Percentiles rank a stretch among this genome's conserved stretches.
These are phyloP conservation scores for Nemania bipapillata DNA, from an alignment of 2,329 filamentous ascomycete genomes.

Conservation along the genomic window DNA sequence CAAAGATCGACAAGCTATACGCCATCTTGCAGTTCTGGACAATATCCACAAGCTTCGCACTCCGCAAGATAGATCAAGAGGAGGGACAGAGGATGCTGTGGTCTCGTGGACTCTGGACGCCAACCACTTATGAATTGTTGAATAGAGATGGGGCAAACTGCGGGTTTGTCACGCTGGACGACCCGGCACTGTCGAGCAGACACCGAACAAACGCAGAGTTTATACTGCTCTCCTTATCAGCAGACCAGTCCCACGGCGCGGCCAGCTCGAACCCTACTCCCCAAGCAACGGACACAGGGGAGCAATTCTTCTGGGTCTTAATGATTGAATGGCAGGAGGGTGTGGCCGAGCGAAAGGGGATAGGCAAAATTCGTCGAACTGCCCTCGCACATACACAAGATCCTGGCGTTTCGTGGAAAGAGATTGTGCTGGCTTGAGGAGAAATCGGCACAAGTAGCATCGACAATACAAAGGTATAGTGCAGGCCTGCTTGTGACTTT, in stretches of 20 bases:
- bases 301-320: slow-evolving; percentile 39
- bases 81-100: slow-evolving; percentile 37
- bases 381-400: slow-evolving; percentile 26
- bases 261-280: neutral
- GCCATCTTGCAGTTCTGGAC: slow-evolving; percentile 40
- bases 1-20: slow-evolving; percentile 9
- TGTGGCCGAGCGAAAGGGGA: slow-evolving; percentile 40
- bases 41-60: slow-evolving; percentile 27
- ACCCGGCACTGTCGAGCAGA: neutral
- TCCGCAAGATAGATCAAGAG: slow-evolving; percentile 33
- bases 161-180: slow-evolving; percentile 39
- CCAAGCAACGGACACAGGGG: slow-evolving; percentile 5
- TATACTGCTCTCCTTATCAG: slow-evolving; percentile 37
- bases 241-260: slow-evolving; percentile 26
- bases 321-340: slow-evolving; percentile 35
- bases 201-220: slow-evolving; percentile 27
- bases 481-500: slow-evolving; percentile 9
- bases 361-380: slow-evolving; percentile 38
- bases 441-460: neutral
- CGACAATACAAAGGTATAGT: neutral
- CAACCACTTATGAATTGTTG: slow-evolving; percentile 33
- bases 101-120: slow-evolving; percentile 39
- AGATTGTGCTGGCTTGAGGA: slow-evolving; percentile 35
- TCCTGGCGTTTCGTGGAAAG: slow-evolving; percentile 35
- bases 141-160: slow-evolving; percentile 24